phyloP scores from a whole-genome alignment of 2,329 filamentous ascomycete species.

The Aspergillus udagawae region DNA sequence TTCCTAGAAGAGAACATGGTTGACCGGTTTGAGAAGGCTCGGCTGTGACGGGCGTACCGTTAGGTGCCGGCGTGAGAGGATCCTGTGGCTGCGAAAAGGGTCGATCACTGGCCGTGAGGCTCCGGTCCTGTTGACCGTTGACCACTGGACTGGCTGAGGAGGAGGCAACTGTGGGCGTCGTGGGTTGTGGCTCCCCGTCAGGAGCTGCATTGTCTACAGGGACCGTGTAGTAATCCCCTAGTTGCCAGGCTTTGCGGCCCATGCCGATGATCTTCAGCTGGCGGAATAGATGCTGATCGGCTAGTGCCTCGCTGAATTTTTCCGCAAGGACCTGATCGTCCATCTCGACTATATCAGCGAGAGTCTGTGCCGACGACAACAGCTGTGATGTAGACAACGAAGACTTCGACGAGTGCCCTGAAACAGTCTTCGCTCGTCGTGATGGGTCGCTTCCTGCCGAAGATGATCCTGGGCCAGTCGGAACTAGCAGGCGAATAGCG shows the following conservation, averaged over 20 bases:
- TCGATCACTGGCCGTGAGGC: background rate
- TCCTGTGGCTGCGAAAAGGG: background rate
- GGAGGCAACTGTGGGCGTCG: slow-evolving; percentile 12
- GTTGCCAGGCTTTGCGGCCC: slow-evolving; percentile 37
- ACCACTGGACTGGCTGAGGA: slow-evolving; percentile 7
- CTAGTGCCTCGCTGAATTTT: slow-evolving; percentile 28
- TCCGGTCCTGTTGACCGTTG: background rate
- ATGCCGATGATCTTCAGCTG: slow-evolving; percentile 34
- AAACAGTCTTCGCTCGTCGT: background rate
- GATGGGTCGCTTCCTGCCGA: background rate
- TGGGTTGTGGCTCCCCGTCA: slow-evolving; percentile 7
- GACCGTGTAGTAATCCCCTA: slow-evolving; percentile 35
- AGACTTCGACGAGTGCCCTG: background rate
- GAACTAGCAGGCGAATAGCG: slow-evolving; percentile 40
- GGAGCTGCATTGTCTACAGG: slow-evolving; percentile 11
- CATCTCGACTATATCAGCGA: slow-evolving; percentile 35
- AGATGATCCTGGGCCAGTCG: slow-evolving; percentile 19
- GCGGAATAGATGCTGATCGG: slow-evolving; percentile 29
- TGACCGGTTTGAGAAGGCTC: background rate
- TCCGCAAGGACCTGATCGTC: slow-evolving; percentile 33
- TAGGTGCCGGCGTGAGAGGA: background rate
- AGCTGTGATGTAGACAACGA: background rate
- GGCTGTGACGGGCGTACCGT: background rate
- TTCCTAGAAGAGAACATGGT: slow-evolving; percentile 15
- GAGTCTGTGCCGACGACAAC: slow-evolving; percentile 16